These are phyloP conservation scores for Graphilbum ipis-grandicollis DNA, from an alignment of 2,329 filamentous ascomycete species.

Conservation along the genomic window DNA sequence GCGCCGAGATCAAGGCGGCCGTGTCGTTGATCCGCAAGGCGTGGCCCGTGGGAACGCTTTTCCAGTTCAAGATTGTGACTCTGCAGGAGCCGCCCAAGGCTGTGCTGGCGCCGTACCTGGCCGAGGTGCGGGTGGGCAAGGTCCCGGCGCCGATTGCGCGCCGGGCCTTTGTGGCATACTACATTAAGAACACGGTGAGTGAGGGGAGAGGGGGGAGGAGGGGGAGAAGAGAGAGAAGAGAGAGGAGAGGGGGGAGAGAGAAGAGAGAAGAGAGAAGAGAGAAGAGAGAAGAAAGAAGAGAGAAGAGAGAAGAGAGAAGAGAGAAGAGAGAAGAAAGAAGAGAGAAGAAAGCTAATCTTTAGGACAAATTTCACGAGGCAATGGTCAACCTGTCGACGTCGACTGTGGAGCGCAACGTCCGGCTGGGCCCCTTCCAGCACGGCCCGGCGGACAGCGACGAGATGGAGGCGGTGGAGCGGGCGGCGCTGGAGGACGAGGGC, in stretches of 20 bases:
- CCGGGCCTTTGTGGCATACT: conserved; percentile 12
- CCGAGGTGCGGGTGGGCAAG: conserved; percentile 20
- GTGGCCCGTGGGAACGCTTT: conserved; percentile 35
- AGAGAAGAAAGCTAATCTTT: too few species aligned
- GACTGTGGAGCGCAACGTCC: conserved; percentile 7
- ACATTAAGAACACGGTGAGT: background rate
- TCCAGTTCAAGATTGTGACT: conserved; percentile 37
- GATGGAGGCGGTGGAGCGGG: conserved; percentile 37
- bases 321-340: too few species aligned
- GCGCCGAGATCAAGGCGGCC: conserved; percentile 35
- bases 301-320: conserved; percentile 9
- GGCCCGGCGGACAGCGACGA: conserved; percentile 41
- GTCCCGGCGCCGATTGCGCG: conserved; percentile 15
- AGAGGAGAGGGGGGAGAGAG: too few species aligned
- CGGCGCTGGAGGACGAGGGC: conserved; percentile 35
- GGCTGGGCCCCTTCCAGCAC: conserved; percentile 26
- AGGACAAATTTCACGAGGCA: conserved; percentile 42
- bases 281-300: conserved; percentile 28
- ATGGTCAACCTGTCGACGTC: conserved; percentile 17
- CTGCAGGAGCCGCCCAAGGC: conserved; percentile 31
- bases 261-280: conserved; percentile 34
- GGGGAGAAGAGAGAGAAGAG: too few species aligned
- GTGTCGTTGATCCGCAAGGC: conserved; percentile 28
- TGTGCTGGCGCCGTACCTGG: conserved; percentile 27
- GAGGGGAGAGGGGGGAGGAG: too few species aligned